Conservation (phyloP, 2,329 filamentous ascomycete species). For the Neurospora crassa region DNA sequence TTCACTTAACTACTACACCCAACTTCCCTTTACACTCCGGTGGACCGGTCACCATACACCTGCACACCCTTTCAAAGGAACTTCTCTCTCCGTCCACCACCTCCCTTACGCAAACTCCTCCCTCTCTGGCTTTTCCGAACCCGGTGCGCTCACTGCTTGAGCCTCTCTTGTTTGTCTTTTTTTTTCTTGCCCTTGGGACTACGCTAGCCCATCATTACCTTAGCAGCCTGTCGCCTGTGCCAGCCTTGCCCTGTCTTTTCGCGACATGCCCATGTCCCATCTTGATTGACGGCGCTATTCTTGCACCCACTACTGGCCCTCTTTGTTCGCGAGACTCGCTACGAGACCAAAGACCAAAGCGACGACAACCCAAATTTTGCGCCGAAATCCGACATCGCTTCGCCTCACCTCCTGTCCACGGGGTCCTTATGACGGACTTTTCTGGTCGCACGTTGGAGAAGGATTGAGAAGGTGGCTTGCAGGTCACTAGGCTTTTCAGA, state of each 20-base stretch:
- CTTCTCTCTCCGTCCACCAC: constrained; percentile 18
- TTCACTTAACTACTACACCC: constrained; percentile 12
- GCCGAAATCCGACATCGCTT: constrained; percentile 6
- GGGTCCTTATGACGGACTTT: constrained; percentile 18
- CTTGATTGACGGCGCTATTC: constrained; percentile 1
- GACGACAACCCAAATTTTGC: not conserved
- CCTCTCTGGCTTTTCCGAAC: constrained; percentile 1
- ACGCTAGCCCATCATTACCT: constrained; percentile 4
- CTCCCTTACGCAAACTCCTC: constrained; percentile 9
- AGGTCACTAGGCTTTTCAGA: constrained; percentile 17
- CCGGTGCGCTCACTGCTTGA: not conserved
- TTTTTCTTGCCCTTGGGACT: not conserved
- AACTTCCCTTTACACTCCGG: constrained; percentile 19
- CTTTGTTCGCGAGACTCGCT: not conserved
- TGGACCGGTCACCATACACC: constrained; percentile 20
- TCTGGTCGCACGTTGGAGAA: constrained; percentile 16
- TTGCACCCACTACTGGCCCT: constrained; percentile 1
- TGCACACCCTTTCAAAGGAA: not conserved
- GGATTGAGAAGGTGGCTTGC: constrained; percentile 21
- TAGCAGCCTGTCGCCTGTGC: not conserved
- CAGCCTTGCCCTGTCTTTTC: constrained; percentile 3
- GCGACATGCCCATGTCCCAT: constrained; percentile 6
- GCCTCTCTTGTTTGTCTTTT: constrained; percentile 8
- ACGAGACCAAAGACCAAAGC: not conserved
- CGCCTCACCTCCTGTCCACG: constrained; percentile 5